Evolutionary conservation across 2,329 filamentous ascomycete species (phyloP), one percentile per base, ranked within the genome.

Genomic region (Sporothrix inflata): DNA sequence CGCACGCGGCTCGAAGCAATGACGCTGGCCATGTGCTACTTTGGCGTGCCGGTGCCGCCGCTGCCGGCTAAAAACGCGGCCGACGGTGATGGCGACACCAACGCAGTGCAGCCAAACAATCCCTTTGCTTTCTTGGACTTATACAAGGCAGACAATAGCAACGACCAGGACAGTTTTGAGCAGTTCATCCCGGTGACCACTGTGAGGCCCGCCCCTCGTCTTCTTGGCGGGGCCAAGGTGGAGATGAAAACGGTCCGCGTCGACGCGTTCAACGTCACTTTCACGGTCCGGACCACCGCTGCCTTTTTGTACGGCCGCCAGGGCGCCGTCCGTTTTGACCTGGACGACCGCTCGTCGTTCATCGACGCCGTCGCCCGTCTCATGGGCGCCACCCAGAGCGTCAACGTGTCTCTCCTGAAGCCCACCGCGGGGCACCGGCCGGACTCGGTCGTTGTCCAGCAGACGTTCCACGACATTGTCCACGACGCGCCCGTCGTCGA

Each of bases 311-410:
- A 69, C 45, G 74, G 74, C 45, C 72, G 53, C 69, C 74, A 74
- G 60, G 74, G 74, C 34, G 34, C 49, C 7, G 74, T 74, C n/a
- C n/a, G 47, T 27, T 74, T 74, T 38, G 38, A 74, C 61, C 53
- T 74, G 19, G 14, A 65, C 45, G 51, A 71, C 45, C 12, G 1
- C 14, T 3, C 34, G 11, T 70, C 74, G 16, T 67, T 74, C 5
- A 8, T 45, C 6, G 74, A 74, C n/a, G 72, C 74, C 14, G 66
- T 74, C 1, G 53, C 55, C n/a, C 71, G 72, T 2, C 71, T 74
- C 27, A 45, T 68, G 42, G 73, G 67, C 3, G 60, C 71, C 14
- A 24, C 40, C 9, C 49, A 4, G 3, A n/a, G 6, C 1, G 9
- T 72, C 24, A 51, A 49, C 14, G 19, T 73, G 12, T 57, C 57